Evolutionary conservation across 2,329 filamentous ascomycete species (phyloP).

Genomic region (Fusarium pseudoanthophilum): DNA sequence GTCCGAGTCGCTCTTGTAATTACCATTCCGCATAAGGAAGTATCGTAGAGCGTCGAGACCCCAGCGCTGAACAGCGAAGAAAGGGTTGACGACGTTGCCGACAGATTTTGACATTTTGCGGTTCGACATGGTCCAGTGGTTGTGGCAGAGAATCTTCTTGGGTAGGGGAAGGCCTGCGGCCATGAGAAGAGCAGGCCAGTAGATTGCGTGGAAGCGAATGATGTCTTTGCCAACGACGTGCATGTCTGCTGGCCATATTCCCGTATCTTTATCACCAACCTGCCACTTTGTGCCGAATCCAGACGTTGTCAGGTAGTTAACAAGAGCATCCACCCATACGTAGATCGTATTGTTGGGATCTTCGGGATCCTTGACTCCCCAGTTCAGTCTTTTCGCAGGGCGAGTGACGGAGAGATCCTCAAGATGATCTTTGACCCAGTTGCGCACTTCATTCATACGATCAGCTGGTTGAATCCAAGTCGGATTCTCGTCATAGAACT

Average conservation of each 20-base stretch:
- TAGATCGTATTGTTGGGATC: conserved; percentile 92
- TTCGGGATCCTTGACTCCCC: conserved; percentile 90
- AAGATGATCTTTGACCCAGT: conserved; percentile 80
- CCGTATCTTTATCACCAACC: conserved; percentile 68
- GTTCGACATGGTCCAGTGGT: conserved; percentile 92
- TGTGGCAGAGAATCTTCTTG: conserved; percentile 84
- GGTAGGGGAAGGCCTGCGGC: conserved; percentile 84
- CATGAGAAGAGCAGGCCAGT: conserved; percentile 97
- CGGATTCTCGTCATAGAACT: conserved; percentile 82
- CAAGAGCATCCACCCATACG: conserved; percentile 95
- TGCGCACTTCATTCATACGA: conserved; percentile 81
- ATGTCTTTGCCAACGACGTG: conserved; percentile 98
- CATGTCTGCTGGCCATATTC: conserved; percentile 89
- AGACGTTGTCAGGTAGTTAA: conserved; percentile 91
- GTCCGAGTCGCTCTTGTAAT: conserved; percentile 79
- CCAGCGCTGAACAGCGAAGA: conserved; percentile 89
- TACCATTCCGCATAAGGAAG: conserved; percentile 85
- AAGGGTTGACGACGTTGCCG: conserved; percentile 95
- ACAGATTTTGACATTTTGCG: conserved; percentile 97
- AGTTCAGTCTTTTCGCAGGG: conserved; percentile 78
- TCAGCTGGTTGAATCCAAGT: conserved; percentile 77
- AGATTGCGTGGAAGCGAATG: conserved; percentile 93
- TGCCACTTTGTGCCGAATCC: conserved; percentile 75
- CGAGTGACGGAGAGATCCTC: conserved; percentile 91
- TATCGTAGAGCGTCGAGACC: conserved; percentile 89